phyloP scores from a whole-genome alignment of 1,284 basidiomycete genomes.

The Puccinia coronata region DNA sequence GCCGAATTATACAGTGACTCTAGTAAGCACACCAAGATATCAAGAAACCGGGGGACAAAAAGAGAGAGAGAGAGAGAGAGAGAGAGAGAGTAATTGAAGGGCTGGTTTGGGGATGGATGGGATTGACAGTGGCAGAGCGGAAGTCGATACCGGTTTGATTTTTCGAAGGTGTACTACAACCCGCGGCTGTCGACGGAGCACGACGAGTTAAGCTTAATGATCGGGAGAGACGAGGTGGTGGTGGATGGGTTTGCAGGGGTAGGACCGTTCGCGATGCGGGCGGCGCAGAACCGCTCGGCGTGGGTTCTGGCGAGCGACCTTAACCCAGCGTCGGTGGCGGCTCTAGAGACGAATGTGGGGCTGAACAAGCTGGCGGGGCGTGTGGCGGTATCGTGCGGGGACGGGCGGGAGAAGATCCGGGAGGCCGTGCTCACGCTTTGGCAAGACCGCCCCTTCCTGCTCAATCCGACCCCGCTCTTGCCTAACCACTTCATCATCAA shows the following conservation, averaged over 20 bases:
- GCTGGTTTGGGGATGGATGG: neutral
- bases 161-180: slow-evolving; percentile 96
- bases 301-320: slow-evolving; percentile 85
- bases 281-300: slow-evolving; percentile 78
- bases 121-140: slow-evolving; percentile 74
- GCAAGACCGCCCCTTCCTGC: slow-evolving; percentile 22
- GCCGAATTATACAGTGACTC: slow-evolving; percentile 77
- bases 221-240: slow-evolving; percentile 70
- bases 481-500: slow-evolving; percentile 96
- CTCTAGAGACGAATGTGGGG: slow-evolving; percentile 72
- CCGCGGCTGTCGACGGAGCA: slow-evolving; percentile 91
- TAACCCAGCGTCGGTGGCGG: slow-evolving; percentile 82
- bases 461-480: slow-evolving; percentile 55
- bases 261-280: slow-evolving; percentile 92
- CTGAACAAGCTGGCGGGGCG: slow-evolving; percentile 22
- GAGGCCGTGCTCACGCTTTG: slow-evolving; percentile 19
- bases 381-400: slow-evolving; percentile 1
- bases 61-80: too few relatives aligned
- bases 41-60: neutral
- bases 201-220: slow-evolving; percentile 72
- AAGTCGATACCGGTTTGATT: slow-evolving; percentile 90
- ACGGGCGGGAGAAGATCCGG: slow-evolving; percentile 27
- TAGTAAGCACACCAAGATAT: slow-evolving; percentile 63
- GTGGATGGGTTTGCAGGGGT: slow-evolving; percentile 97
- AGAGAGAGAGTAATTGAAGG: neutral